These are phyloP conservation scores for Botrytis pseudocinerea DNA, from an alignment of 2,329 filamentous ascomycete species.

Conservation along the genomic window DNA sequence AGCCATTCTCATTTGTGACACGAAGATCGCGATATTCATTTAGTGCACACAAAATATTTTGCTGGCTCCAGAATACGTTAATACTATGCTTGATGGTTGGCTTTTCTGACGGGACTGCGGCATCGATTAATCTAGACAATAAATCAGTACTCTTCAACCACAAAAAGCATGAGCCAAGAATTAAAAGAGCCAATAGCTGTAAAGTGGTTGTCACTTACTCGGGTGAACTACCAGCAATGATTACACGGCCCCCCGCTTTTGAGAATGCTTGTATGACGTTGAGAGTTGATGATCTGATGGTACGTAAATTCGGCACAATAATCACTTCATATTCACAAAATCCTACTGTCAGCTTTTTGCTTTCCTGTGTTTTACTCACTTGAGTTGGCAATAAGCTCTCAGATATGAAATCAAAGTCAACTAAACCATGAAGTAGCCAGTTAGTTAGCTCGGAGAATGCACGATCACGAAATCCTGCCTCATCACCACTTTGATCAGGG, in stretches of 20 bases:
- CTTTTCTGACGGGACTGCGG: constrained; percentile 22
- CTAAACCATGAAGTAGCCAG: constrained; percentile 39
- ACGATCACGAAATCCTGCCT: constrained; percentile 34
- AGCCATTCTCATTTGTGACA: constrained; percentile 27
- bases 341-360: constrained; percentile 34
- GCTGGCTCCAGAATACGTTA: constrained; percentile 31
- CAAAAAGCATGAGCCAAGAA: neutral
- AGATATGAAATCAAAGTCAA: constrained; percentile 42
- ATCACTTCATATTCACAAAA: constrained; percentile 40
- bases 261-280: constrained; percentile 35
- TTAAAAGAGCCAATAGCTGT: neutral
- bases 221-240: constrained; percentile 35
- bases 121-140: constrained; percentile 4
- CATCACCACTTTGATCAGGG: constrained; percentile 36
- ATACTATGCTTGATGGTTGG: constrained; percentile 27
- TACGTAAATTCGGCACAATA: constrained; percentile 40
- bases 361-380: constrained; percentile 18
- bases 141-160: neutral
- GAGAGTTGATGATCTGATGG: constrained; percentile 40
- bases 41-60: constrained; percentile 32
- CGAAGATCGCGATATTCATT: constrained; percentile 35
- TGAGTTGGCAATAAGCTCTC: constrained; percentile 39
- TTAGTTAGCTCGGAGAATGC: constrained; percentile 37
- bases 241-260: constrained; percentile 32
- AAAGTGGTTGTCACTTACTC: constrained; percentile 31